Evolutionary conservation across 148 eudicot species (phyloP).

Genomic region (Silene uniflora): DNA sequence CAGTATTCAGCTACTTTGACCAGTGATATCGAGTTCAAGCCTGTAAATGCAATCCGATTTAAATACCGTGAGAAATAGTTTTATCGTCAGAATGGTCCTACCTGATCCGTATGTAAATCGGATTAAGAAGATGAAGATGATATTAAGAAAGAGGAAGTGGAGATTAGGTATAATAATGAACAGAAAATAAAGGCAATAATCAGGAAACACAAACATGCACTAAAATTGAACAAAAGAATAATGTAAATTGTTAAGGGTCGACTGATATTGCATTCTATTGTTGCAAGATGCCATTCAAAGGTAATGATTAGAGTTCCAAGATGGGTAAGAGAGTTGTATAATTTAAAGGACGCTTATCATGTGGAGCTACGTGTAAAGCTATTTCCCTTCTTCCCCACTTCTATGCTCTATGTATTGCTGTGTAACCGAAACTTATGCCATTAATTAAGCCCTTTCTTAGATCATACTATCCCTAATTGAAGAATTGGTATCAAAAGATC

Average conservation of each 20-base stretch:
- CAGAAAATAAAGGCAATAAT: neutral
- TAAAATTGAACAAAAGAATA: neutral
- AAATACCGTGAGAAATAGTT: too few species aligned
- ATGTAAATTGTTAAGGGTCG: neutral
- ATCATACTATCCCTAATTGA: too few species aligned
- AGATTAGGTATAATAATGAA: neutral
- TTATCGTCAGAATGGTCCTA: too few species aligned
- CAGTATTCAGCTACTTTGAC: too few species aligned
- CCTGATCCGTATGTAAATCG: too few species aligned
- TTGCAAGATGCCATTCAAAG: conserved; percentile 36
- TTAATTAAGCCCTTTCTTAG: conserved; percentile 13
- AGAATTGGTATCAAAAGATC: too few species aligned
- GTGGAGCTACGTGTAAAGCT: conserved; percentile 27
- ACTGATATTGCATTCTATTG: conserved; percentile 7
- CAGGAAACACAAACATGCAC: too few species aligned
- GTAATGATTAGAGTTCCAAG: conserved; percentile 29
- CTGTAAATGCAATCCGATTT: too few species aligned
- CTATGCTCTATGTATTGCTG: neutral
- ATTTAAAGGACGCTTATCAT: conserved; percentile 6
- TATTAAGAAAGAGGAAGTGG: neutral
- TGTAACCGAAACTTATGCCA: conserved; percentile 22
- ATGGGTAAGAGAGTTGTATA: conserved; percentile 4
- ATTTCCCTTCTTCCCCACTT: neutral
- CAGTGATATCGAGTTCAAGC: too few species aligned
- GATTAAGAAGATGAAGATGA: too few species aligned